Percentiles rank a stretch among this genome's conserved stretches.
Conservation (phyloP, 805 yeast genomes). For the Ogataea thermomethanolica region DNA sequence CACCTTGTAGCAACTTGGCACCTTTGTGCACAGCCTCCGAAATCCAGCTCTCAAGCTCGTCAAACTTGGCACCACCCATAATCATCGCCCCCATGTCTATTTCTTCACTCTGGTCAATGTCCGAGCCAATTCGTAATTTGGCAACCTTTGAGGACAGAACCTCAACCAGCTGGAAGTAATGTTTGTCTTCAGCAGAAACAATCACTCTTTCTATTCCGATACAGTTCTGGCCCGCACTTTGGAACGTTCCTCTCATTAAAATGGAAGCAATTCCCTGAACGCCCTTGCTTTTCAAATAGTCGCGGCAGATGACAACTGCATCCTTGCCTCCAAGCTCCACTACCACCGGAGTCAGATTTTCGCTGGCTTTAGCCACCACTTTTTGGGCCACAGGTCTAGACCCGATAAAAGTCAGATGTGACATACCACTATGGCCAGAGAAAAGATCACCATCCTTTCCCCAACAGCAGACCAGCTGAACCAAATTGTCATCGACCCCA, state of each 20-base stretch:
- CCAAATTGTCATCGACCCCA: constrained; percentile 75
- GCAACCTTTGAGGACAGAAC: constrained; percentile 57
- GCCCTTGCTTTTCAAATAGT: constrained; percentile 49
- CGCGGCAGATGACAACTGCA: constrained; percentile 82
- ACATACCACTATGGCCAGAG: constrained; percentile 75
- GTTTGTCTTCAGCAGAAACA: constrained; percentile 55
- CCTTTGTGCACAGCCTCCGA: constrained; percentile 74
- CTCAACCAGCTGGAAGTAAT: constrained; percentile 60
- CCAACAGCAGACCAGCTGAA: constrained; percentile 85
- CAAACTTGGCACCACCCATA: constrained; percentile 67
- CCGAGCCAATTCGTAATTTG: constrained; percentile 76
- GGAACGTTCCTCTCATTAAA: constrained; percentile 92
- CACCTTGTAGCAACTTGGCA: constrained; percentile 81
- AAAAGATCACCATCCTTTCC: constrained; percentile 82
- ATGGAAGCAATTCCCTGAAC: constrained; percentile 63
- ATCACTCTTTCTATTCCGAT: constrained; percentile 95
- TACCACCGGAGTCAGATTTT: constrained; percentile 88
- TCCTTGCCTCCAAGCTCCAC: constrained; percentile 98
- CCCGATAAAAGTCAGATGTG: constrained; percentile 93
- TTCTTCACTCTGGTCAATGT: constrained; percentile 84
- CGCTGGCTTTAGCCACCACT: constrained; percentile 79
- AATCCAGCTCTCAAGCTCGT: constrained; percentile 60
- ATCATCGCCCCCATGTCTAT: constrained; percentile 97
- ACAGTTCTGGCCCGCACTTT: constrained; percentile 96
- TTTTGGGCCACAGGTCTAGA: constrained; percentile 92